These are phyloP conservation scores for Gyrodon lividus DNA, from an alignment of 768 basidiomycete species.

Conservation along the genomic window DNA sequence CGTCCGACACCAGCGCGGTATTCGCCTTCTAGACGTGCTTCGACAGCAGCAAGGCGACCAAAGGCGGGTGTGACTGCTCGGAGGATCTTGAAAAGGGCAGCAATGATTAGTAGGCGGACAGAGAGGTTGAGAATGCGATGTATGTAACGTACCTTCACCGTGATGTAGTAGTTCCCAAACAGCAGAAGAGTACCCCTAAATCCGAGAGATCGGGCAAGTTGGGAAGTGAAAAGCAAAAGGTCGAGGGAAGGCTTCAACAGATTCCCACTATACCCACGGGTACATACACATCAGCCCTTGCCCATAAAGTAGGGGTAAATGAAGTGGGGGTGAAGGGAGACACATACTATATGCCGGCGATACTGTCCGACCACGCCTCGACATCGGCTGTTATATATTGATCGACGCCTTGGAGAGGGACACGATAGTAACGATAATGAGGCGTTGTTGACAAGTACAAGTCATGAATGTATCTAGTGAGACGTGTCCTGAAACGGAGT, in stretches of 20 bases:
- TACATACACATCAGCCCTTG: background rate
- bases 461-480: constrained; percentile 90
- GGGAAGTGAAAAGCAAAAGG: constrained; percentile 87
- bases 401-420: constrained; percentile 72
- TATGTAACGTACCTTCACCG: constrained; percentile 44
- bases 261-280: constrained; percentile 64
- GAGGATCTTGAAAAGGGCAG: constrained; percentile 46
- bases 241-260: constrained; percentile 91
- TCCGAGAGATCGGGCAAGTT: constrained; percentile 84
- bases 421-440: constrained; percentile 66
- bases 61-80: constrained; percentile 90
- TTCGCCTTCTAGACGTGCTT: constrained; percentile 87
- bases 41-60: constrained; percentile 82
- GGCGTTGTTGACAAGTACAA: constrained; percentile 81
- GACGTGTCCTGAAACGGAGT: constrained; percentile 75
- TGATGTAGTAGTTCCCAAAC: constrained; percentile 84
- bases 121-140: background rate
- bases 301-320: background rate
- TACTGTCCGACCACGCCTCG: constrained; percentile 81
- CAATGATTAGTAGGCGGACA: background rate
- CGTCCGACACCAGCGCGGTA: constrained; percentile 85
- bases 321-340: background rate
- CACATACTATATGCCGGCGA: constrained; percentile 87
- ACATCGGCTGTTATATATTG: constrained; percentile 95
- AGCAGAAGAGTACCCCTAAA: constrained; percentile 78